Conservation (phyloP, 2,329 filamentous ascomycete genomes). For the Ceratocystis destructans region DNA sequence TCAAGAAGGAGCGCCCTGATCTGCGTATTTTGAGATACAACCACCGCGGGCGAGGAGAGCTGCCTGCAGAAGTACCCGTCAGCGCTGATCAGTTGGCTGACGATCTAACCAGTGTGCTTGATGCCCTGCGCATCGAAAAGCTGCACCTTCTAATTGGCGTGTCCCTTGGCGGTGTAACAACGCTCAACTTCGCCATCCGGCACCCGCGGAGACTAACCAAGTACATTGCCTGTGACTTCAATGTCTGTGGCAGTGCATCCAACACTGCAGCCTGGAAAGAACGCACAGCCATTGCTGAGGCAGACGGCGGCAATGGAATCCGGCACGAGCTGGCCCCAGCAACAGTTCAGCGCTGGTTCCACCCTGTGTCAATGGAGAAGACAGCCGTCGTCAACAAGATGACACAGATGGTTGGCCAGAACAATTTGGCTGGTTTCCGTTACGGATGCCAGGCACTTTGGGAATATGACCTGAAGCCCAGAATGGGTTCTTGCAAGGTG, state of each 20-base stretch:
- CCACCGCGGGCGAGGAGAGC: conserved; percentile 50
- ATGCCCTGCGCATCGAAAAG: conserved; percentile 53
- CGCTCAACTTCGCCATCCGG: conserved; percentile 56
- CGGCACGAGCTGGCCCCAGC: conserved; percentile 47
- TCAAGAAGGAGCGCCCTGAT: conserved; percentile 45
- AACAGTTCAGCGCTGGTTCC: conserved; percentile 71
- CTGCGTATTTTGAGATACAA: conserved; percentile 68
- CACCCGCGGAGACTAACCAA: conserved; percentile 44
- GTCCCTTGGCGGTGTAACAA: conserved; percentile 66
- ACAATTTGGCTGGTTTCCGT: conserved; percentile 56
- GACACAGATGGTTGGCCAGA: conserved; percentile 53
- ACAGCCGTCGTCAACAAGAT: conserved; percentile 42
- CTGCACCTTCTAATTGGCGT: conserved; percentile 61
- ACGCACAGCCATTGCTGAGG: conserved; percentile 53
- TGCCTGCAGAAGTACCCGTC: conserved; percentile 36
- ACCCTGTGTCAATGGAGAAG: conserved; percentile 34
- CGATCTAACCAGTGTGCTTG: conserved; percentile 53
- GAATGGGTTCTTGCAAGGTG: conserved; percentile 40
- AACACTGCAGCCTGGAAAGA: conserved; percentile 73
- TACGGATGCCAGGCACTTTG: conserved; percentile 57
- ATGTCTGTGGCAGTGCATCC: conserved; percentile 52
- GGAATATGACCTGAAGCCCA: conserved; percentile 51
- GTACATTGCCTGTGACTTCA: conserved; percentile 69
- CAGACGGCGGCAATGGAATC: conserved; percentile 44
- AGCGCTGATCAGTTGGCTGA: conserved; percentile 52